phyloP scores from a whole-genome alignment of 768 basidiomycete species.

The Crepidotus variabilis region DNA sequence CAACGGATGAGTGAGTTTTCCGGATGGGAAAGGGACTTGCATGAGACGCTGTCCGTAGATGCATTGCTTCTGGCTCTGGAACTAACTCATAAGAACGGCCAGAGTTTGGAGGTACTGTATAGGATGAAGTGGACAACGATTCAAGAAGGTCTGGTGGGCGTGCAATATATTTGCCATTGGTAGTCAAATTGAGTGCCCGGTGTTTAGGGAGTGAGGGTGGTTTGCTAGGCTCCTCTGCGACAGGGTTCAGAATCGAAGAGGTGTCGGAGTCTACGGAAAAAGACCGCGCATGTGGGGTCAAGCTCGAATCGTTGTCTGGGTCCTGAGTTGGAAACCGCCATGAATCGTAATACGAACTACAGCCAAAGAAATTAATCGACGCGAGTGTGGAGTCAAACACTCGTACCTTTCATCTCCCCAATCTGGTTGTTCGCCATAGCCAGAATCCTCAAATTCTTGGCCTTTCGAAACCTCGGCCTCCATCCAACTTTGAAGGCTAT shows the following conservation, averaged over 20 bases:
- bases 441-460: constrained; percentile 45
- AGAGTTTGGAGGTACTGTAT: constrained; percentile 14
- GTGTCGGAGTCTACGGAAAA: constrained; percentile 54
- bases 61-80: constrained; percentile 38
- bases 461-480: constrained; percentile 40
- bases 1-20: constrained; percentile 12
- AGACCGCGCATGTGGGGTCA: constrained; percentile 51
- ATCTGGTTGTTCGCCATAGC: constrained; percentile 41
- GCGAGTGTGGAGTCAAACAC: not conserved
- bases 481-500: constrained; percentile 72
- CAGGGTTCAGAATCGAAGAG: constrained; percentile 2
- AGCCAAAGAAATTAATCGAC: constrained; percentile 6
- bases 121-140: constrained; percentile 13
- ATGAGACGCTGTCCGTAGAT: constrained; percentile 40
- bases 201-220: not conserved
- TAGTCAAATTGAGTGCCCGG: constrained; percentile 2
- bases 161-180: constrained; percentile 2
- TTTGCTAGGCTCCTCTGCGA: not conserved
- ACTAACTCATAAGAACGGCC: constrained; percentile 2
- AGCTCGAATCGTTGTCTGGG: constrained; percentile 30
- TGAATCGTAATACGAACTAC: constrained; percentile 32
- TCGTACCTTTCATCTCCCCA: constrained; percentile 39
- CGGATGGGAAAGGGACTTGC: constrained; percentile 28
- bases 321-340: constrained; percentile 40
- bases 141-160: constrained; percentile 3